Evolutionary conservation across 345 rosid species (phyloP), one percentile per base, ranked within the genome.

Genomic region (Balakata baccata): DNA sequence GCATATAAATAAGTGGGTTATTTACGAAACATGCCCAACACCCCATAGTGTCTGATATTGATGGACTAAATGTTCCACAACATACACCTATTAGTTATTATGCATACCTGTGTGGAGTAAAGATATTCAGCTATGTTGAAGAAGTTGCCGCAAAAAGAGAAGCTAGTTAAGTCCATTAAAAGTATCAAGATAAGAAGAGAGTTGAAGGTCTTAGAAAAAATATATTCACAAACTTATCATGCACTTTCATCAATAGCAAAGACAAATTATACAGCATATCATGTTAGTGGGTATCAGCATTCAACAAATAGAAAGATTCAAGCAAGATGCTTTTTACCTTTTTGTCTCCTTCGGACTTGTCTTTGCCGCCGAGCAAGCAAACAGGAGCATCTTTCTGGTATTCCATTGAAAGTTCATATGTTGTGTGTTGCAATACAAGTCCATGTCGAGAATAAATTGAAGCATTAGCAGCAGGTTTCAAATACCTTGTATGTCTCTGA

Each of bases 351-450:
- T 80, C 86, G 0, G 90, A 73, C 82, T 85, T 85, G 80, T 78
- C 95, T 72, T 88, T 84, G 16, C 90, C 91, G 23, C 91, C 95
- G 74, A 92, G 85, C 37, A 85, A 81, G 79, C 93, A 87, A 23
- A 88, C 82, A 68, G 84, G 74, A 11, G 84, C 13, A 51, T 63
- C 14, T 66, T 54, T 82, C 47, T 37, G 78, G 68, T 75, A 61
- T 53, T 75, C 84, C n/a, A 6, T 20, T 52, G 51, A 47, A 71
- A 78, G 68, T 25, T 52, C 37, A 62, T 18, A 16, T 45, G n/a
- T 74, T 13, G 14, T 66, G 61, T 73, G 81, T 73, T 81, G 79
- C 64, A 72, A 47, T 45, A 68, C 56, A 63, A 75, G 81, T 6
- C 70, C 65, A 75, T 69, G 77, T 57, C 70, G 82, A 63, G 66